phyloP scores from a whole-genome alignment of 1,139 yeast genomes.

The Sugiyamaella novakii region DNA sequence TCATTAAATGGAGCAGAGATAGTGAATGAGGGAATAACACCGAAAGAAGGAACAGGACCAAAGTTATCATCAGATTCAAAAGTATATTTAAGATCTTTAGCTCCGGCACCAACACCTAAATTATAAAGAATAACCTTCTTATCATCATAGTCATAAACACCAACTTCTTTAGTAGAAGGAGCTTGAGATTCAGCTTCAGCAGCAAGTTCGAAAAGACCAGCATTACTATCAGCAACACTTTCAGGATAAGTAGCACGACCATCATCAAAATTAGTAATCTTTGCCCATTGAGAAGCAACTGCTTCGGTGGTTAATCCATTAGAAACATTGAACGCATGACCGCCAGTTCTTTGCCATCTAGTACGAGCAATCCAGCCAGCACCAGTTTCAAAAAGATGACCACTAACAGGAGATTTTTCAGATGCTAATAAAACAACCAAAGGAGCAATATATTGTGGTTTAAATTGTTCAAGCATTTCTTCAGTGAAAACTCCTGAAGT shows the following conservation, averaged over 20 bases:
- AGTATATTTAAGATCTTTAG: slow-evolving; percentile 73
- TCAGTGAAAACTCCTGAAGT: slow-evolving; percentile 82
- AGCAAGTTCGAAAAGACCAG: slow-evolving; percentile 42
- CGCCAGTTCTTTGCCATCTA: slow-evolving; percentile 92
- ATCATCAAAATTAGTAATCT: slow-evolving; percentile 63
- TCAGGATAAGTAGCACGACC: slow-evolving; percentile 60
- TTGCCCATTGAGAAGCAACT: slow-evolving; percentile 65
- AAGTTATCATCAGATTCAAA: slow-evolving; percentile 79
- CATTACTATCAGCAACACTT: slow-evolving; percentile 73
- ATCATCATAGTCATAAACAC: slow-evolving; percentile 57
- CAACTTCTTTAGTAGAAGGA: slow-evolving; percentile 38
- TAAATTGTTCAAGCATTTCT: slow-evolving; percentile 77
- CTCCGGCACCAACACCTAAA: slow-evolving; percentile 83
- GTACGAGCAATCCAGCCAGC: slow-evolving; percentile 97
- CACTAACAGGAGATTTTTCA: slow-evolving; percentile 69
- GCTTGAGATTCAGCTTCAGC: slow-evolving; percentile 47
- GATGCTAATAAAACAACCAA: slow-evolving; percentile 75
- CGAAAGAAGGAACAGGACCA: slow-evolving; percentile 90
- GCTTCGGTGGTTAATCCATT: slow-evolving; percentile 64
- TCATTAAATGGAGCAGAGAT: slow-evolving; percentile 56
- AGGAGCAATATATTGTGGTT: slow-evolving; percentile 91
- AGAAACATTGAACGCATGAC: slow-evolving; percentile 60
- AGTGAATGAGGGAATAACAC: slow-evolving; percentile 75
- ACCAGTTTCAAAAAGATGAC: slow-evolving; percentile 70
- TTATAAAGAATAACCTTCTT: slow-evolving; percentile 84